Conservation (phyloP, 2,329 filamentous ascomycete genomes). For the Hortaea sp. region DNA sequence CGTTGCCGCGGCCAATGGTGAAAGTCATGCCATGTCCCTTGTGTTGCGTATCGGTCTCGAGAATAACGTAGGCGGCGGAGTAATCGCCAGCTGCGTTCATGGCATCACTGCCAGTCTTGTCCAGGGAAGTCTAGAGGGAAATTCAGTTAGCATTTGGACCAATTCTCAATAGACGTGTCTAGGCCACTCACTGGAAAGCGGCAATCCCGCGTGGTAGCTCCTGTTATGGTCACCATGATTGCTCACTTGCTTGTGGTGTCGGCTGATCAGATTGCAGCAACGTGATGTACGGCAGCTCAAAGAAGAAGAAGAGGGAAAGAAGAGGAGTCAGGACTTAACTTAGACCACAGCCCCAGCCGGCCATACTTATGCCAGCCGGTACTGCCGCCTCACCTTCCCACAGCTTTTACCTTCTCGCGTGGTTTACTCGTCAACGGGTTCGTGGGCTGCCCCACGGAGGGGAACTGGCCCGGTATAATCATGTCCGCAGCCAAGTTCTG, state of each 20-base stretch:
- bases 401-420: background rate
- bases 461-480: background rate
- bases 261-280: too few species aligned
- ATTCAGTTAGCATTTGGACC: background rate
- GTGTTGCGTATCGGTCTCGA: constrained; percentile 65
- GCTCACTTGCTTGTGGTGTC: background rate
- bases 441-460: background rate
- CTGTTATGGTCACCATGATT: constrained; percentile 39
- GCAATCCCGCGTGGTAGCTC: constrained; percentile 37
- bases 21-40: constrained; percentile 77
- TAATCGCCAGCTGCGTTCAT: constrained; percentile 95
- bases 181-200: constrained; percentile 35
- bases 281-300: too few species aligned
- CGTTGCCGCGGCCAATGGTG: constrained; percentile 82
- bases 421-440: background rate
- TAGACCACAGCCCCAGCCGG: background rate
- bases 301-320: background rate
- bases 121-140: constrained; percentile 60
- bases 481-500: background rate
- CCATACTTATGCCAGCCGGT: background rate
- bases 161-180: too few species aligned
- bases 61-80: constrained; percentile 86
- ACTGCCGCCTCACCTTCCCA: background rate
- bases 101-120: constrained; percentile 92
- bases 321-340: background rate